Conservation (phyloP, 192 early-diverging fungal genomes). For the Physocladia obscura region DNA sequence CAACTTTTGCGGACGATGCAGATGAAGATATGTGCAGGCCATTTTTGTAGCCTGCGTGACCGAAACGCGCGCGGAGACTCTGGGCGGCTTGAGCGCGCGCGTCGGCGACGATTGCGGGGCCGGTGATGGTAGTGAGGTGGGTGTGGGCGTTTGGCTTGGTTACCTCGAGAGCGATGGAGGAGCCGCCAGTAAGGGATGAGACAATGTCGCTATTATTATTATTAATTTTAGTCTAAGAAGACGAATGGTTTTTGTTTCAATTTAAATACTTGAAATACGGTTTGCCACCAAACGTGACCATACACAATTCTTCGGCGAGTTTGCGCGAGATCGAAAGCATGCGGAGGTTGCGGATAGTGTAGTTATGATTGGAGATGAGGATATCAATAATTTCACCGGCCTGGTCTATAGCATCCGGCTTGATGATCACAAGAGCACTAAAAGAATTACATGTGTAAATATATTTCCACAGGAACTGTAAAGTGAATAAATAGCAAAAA, state of each 20-base stretch:
- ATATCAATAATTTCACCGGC: slow-evolving; percentile 47
- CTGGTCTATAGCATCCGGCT: slow-evolving; percentile 34
- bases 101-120: slow-evolving; percentile 18
- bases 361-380: slow-evolving; percentile 31
- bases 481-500: background rate
- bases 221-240: background rate
- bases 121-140: background rate
- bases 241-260: too few species aligned
- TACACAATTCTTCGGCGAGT: slow-evolving; percentile 24
- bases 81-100: background rate
- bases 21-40: background rate
- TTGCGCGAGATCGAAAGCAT: slow-evolving; percentile 32
- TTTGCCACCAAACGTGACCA: slow-evolving; percentile 4
- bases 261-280: slow-evolving; percentile 22
- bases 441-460: background rate
- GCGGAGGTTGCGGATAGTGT: slow-evolving; percentile 36
- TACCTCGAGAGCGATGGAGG: slow-evolving; percentile 34
- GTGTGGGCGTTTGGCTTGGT: slow-evolving; percentile 29
- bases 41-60: slow-evolving; percentile 19
- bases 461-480: background rate
- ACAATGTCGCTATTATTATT: slow-evolving; percentile 11
- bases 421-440: slow-evolving; percentile 51
- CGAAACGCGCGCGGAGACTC: slow-evolving; percentile 14
- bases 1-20: slow-evolving; percentile 4
- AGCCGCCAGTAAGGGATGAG: slow-evolving; percentile 20